Evolutionary conservation across 805 yeast genomes (phyloP), one percentile per base, ranked within the genome.

Genomic region (Diddensiella transvaalensis): DNA sequence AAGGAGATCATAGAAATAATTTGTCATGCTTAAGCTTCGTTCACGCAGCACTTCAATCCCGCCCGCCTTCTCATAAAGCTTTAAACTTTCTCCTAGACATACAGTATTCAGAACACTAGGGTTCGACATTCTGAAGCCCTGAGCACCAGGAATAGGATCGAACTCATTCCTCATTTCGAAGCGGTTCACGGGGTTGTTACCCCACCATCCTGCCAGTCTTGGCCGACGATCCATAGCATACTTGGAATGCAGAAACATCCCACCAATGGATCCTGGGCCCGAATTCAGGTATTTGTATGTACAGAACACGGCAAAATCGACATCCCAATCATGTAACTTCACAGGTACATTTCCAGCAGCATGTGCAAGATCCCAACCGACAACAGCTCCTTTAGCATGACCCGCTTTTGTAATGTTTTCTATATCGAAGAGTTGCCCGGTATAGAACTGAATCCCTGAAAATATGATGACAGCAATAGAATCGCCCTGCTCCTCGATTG

Each of bases 161-260:
- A 87, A 90, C 23, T 72, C 58, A 60, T 83, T 90, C 48, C 76
- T 60, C 98, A 90, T 90, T 58, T 80, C 73, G 65, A 90, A 90
- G 52, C 98, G 69, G 30, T 79, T 79, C 1, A 59, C 57, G 0
- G 83, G 71, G 56, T 84, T 80, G 61, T 88, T 90, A 1, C 96
- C 97, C 96, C 97, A 90, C 98, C 98, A 90, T 0, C 98, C 98
- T 0, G 96, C 95, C 44, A 87, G 70, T 51, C 97, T 72, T 1
- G 96, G 86, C 33, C 73, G 57, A 18, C 60, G 56, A 23, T 63
- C 61, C 36, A 56, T 50, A 17, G 60, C 59, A 8, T 59, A 58
- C 52, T 66, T 74, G 53, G 80, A 83, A 62, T 90, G 82, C 33
- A 90, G 83, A 59, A 79, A 90, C 19, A 87, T 74, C 1, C 96